These are phyloP conservation scores for Kockovaella imperatae DNA, from an alignment of 768 basidiomycete genomes.

Conservation along the genomic window DNA sequence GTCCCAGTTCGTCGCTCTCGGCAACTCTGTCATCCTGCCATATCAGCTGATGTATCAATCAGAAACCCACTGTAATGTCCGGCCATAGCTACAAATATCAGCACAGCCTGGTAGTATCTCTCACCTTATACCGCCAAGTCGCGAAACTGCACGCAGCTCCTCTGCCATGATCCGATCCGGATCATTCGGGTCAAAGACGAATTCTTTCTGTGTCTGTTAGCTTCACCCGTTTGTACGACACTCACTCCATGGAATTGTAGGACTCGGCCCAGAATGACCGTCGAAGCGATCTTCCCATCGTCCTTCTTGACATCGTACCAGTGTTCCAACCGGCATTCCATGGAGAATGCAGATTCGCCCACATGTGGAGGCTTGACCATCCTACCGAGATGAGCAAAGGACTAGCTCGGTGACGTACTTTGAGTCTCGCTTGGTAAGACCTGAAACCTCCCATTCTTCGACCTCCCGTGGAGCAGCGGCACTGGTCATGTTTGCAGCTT, in stretches of 20 bases:
- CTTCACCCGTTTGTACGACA: not conserved
- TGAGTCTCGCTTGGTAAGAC: conserved; percentile 35
- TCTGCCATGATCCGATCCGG: conserved; percentile 29
- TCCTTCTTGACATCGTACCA: conserved; percentile 23
- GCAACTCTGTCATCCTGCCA: conserved; percentile 40
- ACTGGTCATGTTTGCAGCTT: conserved; percentile 46
- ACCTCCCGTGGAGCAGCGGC: conserved; percentile 43
- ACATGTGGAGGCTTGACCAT: conserved; percentile 44
- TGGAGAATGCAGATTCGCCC: conserved; percentile 45
- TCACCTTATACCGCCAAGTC: conserved; percentile 56
- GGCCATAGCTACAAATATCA: conserved; percentile 45
- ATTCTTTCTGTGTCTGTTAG: conserved; percentile 22
- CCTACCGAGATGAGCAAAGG: conserved; percentile 8
- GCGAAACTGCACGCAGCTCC: conserved; percentile 38
- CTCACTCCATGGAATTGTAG: conserved; percentile 42
- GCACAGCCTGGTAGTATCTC: conserved; percentile 50
- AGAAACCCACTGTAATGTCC: conserved; percentile 23
- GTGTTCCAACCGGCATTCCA: conserved; percentile 45
- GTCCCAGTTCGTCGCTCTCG: conserved; percentile 48
- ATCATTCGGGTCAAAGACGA: conserved; percentile 29
- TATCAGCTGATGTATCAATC: not conserved
- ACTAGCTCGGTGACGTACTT: conserved; percentile 18
- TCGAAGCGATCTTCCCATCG: conserved; percentile 16
- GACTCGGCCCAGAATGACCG: conserved; percentile 42
- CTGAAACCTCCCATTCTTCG: conserved; percentile 44